Evolutionary conservation across 306 rosid genomes (phyloP).

Genomic region (Pyrus pyrifolia): DNA sequence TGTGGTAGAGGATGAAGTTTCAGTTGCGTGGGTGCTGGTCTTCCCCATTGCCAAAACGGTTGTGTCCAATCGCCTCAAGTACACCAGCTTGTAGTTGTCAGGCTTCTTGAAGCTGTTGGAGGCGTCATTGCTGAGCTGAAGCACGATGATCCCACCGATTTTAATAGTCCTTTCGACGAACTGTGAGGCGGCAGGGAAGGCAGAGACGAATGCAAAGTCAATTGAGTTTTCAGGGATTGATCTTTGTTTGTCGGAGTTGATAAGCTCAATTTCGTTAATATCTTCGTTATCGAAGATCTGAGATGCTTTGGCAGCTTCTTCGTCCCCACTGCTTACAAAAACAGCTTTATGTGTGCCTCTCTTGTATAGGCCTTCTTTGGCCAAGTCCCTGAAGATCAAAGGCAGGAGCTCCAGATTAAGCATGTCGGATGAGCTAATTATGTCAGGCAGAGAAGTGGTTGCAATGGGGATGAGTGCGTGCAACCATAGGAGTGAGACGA

Average conservation of each 20-base stretch:
- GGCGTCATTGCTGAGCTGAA: slow-evolving; percentile 6
- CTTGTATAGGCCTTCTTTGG: slow-evolving; percentile 42
- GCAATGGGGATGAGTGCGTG: slow-evolving; percentile 13
- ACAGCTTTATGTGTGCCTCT: slow-evolving; percentile 10
- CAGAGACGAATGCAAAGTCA: slow-evolving; percentile 35
- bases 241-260: slow-evolving; percentile 26
- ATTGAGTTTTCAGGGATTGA: slow-evolving; percentile 6
- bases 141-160: slow-evolving; percentile 25
- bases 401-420: slow-evolving; percentile 16
- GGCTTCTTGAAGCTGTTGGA: slow-evolving; percentile 13
- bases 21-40: background rate
- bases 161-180: slow-evolving; percentile 42
- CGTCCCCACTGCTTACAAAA: slow-evolving; percentile 3
- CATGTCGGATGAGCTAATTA: background rate
- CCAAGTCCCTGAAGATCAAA: slow-evolving; percentile 30
- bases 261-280: slow-evolving; percentile 10
- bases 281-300: background rate
- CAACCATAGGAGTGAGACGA: slow-evolving; percentile 20
- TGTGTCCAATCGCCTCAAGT: slow-evolving; percentile 26
- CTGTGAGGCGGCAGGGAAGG: slow-evolving; percentile 16
- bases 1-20: background rate
- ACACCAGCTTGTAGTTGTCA: slow-evolving; percentile 29
- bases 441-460: background rate
- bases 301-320: background rate
- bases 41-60: slow-evolving; percentile 48